Conservation (phyloP, 495 filamentous ascomycete genomes). For the Hypomontagnella monticulosa region DNA sequence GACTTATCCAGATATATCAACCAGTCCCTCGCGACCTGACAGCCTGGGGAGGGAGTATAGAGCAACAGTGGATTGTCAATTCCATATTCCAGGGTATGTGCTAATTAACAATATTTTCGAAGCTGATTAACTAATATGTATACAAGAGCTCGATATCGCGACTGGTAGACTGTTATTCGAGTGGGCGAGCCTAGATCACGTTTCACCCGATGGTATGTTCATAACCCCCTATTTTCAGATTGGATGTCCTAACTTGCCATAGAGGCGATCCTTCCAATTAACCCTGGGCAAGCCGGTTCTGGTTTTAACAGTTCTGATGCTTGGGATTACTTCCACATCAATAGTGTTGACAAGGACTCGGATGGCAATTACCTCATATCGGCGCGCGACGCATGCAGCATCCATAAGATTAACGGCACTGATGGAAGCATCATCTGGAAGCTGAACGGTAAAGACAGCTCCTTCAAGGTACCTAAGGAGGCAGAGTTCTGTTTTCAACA, state of each 20-base stretch:
- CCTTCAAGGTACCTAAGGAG: constrained; percentile 41
- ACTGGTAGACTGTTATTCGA: constrained; percentile 53
- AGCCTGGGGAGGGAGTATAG: constrained; percentile 48
- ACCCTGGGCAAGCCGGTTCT: constrained; percentile 62
- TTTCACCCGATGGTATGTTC: constrained; percentile 55
- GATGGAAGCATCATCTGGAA: constrained; percentile 68
- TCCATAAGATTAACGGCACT: constrained; percentile 69
- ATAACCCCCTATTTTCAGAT: neutral
- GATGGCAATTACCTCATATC: constrained; percentile 69
- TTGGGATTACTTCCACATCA: constrained; percentile 74
- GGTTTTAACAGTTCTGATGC: constrained; percentile 58
- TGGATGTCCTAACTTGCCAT: constrained; percentile 9
- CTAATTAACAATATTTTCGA: neutral
- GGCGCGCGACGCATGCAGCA: constrained; percentile 64
- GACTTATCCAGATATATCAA: constrained; percentile 62
- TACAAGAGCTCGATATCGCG: constrained; percentile 49
- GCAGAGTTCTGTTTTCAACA: constrained; percentile 69
- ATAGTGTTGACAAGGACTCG: constrained; percentile 67
- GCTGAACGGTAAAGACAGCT: constrained; percentile 62
- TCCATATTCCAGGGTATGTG: constrained; percentile 59
- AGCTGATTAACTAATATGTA: constrained; percentile 10
- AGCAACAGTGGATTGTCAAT: constrained; percentile 63
- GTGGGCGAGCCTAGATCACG: constrained; percentile 49
- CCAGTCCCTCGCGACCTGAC: constrained; percentile 53
- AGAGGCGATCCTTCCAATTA: constrained; percentile 63